Evolutionary conservation across 306 rosid genomes (phyloP).

Genomic region (Cicer pinnatifidum): DNA sequence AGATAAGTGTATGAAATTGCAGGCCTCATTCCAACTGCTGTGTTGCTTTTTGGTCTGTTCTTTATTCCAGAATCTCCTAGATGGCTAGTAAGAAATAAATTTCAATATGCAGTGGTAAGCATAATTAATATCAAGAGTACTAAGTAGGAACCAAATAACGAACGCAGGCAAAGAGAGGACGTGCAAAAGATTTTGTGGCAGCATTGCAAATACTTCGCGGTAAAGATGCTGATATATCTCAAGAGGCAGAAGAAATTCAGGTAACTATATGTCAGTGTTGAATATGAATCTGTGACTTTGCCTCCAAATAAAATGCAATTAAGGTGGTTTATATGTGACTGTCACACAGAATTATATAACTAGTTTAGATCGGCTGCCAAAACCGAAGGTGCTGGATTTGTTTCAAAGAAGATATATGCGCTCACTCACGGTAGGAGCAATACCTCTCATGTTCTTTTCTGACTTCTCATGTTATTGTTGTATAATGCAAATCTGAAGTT

Average conservation of each 20-base stretch:
- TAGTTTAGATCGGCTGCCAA: constrained; percentile 73
- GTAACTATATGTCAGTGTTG: constrained; percentile 45
- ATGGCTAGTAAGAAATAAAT: constrained; percentile 76
- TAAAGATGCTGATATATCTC: constrained; percentile 68
- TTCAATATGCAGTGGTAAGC: not conserved
- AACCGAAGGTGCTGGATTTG: constrained; percentile 74
- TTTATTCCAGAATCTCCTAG: constrained; percentile 97
- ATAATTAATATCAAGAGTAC: constrained; percentile 7
- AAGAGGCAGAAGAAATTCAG: constrained; percentile 85
- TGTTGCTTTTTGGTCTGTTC: constrained; percentile 78
- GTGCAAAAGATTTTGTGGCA: constrained; percentile 58
- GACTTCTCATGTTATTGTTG: not conserved
- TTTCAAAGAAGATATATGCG: constrained; percentile 76
- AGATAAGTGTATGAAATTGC: constrained; percentile 55
- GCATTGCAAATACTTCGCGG: constrained; percentile 80
- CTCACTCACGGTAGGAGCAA: constrained; percentile 62
- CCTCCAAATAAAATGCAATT: constrained; percentile 20
- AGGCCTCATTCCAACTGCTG: constrained; percentile 79
- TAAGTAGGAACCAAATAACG: constrained; percentile 6
- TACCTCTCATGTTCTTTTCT: not conserved
- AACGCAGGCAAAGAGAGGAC: constrained; percentile 76
- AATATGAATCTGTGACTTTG: constrained; percentile 17
- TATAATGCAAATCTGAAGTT: not conserved
- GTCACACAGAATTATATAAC: constrained; percentile 69
- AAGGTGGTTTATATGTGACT: constrained; percentile 26